A percentile compares a stretch with the other conserved stretches of the same genome.
Evolutionary conservation across 2,329 filamentous ascomycete species (phyloP).

Genomic region (Zopfia rhizophila): DNA sequence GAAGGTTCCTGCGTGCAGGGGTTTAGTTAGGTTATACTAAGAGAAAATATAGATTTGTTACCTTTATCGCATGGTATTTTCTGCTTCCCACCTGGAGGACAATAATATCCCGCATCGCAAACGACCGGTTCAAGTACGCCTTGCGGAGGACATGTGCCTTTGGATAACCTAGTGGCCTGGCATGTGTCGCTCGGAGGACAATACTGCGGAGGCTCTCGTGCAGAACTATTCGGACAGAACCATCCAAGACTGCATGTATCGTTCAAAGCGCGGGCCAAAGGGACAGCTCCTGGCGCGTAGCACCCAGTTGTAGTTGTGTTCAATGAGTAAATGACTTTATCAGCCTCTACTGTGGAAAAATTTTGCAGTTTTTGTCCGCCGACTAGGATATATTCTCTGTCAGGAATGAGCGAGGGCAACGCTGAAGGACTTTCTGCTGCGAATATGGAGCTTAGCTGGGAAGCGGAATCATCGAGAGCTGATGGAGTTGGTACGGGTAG

Average conservation of each 20-base stretch:
- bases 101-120: slow-evolving; percentile 14
- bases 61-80: slow-evolving; percentile 15
- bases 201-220: slow-evolving; percentile 11
- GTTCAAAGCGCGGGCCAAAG: slow-evolving; percentile 5
- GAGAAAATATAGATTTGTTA: too few species aligned
- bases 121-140: slow-evolving; percentile 17
- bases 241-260: slow-evolving; percentile 13
- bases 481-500: too few species aligned
- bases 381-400: slow-evolving; percentile 43
- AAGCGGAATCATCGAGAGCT: too few species aligned
- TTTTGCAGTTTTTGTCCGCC: slow-evolving; percentile 23
- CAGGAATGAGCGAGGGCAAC: too few species aligned
- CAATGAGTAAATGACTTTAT: background rate
- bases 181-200: background rate
- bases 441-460: too few species aligned
- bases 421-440: too few species aligned
- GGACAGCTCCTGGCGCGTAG: slow-evolving; percentile 16
- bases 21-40: too few species aligned
- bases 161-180: background rate
- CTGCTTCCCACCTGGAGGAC: slow-evolving; percentile 15
- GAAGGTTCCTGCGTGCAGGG: slow-evolving; percentile 14
- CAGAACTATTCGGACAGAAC: slow-evolving; percentile 14
- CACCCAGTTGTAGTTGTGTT: slow-evolving; percentile 17
- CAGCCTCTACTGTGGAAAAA: slow-evolving; percentile 13
- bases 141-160: background rate